Percentiles rank a stretch among this genome's conserved stretches.
Conservation (phyloP, 257 asterid species). For the Petunia secreta region DNA sequence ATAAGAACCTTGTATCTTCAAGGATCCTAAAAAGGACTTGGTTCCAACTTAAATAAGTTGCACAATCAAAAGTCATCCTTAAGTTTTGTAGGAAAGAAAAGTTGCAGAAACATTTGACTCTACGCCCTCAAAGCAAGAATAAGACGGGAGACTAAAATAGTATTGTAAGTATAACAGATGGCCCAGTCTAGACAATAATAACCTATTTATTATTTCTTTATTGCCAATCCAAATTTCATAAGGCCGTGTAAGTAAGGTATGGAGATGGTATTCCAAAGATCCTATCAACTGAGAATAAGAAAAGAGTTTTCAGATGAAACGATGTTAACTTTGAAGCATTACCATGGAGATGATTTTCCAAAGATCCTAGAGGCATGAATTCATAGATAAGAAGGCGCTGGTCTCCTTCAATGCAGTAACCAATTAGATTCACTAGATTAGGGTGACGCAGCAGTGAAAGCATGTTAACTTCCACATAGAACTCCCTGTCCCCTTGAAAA, state of each 20-base stretch:
- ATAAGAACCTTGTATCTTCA: neutral
- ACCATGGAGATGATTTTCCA: constrained; percentile 60
- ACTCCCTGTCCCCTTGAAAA: constrained; percentile 58
- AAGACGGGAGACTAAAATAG: neutral
- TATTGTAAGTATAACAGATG: neutral
- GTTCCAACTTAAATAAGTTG: constrained; percentile 13
- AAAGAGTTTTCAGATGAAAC: no score
- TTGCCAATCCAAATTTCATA: constrained; percentile 1
- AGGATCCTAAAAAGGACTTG: constrained; percentile 1
- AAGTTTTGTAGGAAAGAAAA: neutral
- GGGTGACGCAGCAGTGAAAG: constrained; percentile 52
- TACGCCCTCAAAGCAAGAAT: neutral
- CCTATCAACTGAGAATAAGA: neutral
- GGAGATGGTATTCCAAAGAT: no score
- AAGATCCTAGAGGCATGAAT: constrained; percentile 50
- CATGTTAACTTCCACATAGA: constrained; percentile 54
- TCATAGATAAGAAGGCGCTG: constrained; percentile 59
- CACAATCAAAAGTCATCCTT: neutral
- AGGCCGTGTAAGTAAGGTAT: neutral
- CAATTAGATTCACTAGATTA: constrained; percentile 54
- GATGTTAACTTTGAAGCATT: constrained; percentile 10
- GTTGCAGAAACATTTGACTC: neutral
- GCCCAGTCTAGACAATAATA: neutral
- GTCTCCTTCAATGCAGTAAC: constrained; percentile 54
- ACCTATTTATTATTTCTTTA: neutral